Conservation (phyloP, 108 stramenopile species). For the Chaetoceros tenuissimus region DNA sequence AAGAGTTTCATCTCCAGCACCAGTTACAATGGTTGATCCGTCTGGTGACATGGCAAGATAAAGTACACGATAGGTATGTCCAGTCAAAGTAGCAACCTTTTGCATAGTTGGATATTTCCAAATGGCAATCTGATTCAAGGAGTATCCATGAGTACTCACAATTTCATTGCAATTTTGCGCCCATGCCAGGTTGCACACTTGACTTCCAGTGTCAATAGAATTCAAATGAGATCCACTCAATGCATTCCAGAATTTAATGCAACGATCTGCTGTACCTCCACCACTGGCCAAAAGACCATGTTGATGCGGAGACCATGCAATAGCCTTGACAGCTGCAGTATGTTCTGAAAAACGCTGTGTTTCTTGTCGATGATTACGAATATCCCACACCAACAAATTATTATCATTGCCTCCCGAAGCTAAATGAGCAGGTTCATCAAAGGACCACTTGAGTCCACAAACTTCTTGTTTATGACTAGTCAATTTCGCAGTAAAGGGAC, state of each 20-base stretch:
- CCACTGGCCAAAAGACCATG: constrained; percentile 94
- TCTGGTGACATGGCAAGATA: constrained; percentile 96
- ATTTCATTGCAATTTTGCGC: constrained; percentile 95
- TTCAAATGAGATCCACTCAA: constrained; percentile 74
- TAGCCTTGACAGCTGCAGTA: constrained; percentile 98
- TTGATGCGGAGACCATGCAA: constrained; percentile 98
- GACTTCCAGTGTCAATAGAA: constrained; percentile 93
- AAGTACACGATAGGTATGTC: constrained; percentile 94
- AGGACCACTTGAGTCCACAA: constrained; percentile 96
- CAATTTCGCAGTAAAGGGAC: constrained; percentile 49
- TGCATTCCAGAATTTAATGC: constrained; percentile 98
- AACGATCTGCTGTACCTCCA: constrained; percentile 96
- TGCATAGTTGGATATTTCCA: constrained; percentile 91
- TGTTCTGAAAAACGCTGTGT: constrained; percentile 81
- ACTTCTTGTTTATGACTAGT: constrained; percentile 93
- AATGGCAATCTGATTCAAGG: constrained; percentile 83
- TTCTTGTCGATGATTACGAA: constrained; percentile 58
- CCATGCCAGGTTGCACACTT: constrained; percentile 98
- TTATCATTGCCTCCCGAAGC: constrained; percentile 99
- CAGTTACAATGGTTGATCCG: constrained; percentile 95
- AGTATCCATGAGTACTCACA: constrained; percentile 98
- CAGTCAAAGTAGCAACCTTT: constrained; percentile 94
- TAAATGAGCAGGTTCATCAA: constrained; percentile 79
- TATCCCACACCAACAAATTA: constrained; percentile 92
- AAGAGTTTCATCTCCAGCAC: constrained; percentile 98